These are phyloP conservation scores for Vickermania spadyakhi DNA, from an alignment of 208 protist genomes.

Conservation along the genomic window DNA sequence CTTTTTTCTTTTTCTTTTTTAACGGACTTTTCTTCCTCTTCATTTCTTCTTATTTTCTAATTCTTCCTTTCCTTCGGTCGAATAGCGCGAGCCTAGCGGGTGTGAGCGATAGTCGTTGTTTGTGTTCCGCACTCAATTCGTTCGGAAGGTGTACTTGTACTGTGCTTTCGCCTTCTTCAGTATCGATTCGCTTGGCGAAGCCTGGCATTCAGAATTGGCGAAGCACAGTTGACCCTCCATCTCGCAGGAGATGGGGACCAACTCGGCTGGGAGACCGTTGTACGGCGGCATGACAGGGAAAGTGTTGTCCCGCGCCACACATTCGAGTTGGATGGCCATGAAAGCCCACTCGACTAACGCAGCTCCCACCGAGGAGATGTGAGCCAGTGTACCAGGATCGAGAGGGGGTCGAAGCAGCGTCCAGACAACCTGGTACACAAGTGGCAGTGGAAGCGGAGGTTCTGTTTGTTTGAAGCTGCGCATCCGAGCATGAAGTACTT, in stretches of 20 bases:
- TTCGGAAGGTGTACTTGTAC: constrained; percentile 41
- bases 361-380: constrained; percentile 11
- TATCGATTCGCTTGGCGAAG: background rate
- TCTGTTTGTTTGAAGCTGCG: constrained; percentile 21
- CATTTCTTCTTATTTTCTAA: too few species aligned
- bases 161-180: constrained; percentile 26
- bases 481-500: constrained; percentile 37
- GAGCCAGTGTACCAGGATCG: constrained; percentile 11
- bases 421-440: constrained; percentile 32
- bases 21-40: too few species aligned
- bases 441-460: constrained; percentile 17
- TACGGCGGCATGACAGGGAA: constrained; percentile 28
- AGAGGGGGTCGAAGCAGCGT: constrained; percentile 29
- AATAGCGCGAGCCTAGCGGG: too few species aligned
- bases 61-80: too few species aligned
- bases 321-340: constrained; percentile 29
- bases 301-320: constrained; percentile 18
- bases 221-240: background rate
- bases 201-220: background rate
- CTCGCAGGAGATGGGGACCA: constrained; percentile 6
- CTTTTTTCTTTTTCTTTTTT: too few species aligned
- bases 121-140: constrained; percentile 22
- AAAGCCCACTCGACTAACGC: constrained; percentile 22
- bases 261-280: constrained; percentile 12
- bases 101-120: too few species aligned